Base-by-base conservation (phyloP, 495 filamentous ascomycete species). In the Penicillium dipodomyicola region DNA sequence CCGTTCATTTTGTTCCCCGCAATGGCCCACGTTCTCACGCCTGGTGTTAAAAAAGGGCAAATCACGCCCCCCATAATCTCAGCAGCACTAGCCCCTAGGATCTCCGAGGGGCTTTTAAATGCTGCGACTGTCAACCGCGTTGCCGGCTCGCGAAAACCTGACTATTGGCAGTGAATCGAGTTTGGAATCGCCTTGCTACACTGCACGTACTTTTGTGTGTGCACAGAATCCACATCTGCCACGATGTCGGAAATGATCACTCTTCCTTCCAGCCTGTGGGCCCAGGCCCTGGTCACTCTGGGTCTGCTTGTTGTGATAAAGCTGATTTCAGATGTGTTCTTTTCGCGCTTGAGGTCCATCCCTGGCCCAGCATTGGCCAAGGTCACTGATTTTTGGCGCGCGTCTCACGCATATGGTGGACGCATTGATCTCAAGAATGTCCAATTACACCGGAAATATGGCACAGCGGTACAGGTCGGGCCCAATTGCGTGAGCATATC, bases 401-500 rank as follows among this genome's bases (percentile, higher is more conserved):
- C 75, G 0, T 58, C 59, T 30, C 73, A 69, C 62, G 64, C 61
- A 10, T 43, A 58, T 37, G 40, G 46, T 19, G 60, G 60, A 9
- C 58, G 55, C 43, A 57, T 59, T 14, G 64, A 61, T 47, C 32
- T 59, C 30, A 60, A 53, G 56, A 58, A 58, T 54, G 30, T 62
- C 2, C 60, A 67, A 3, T 57, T 85, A 30, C 82, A 86, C 53
- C 51, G 67, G 11, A 71, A 69, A 39, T 84, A 84, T 64, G 84
- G 84, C 0, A 67, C 69, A 5, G 72, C 77, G 1, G 84, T 86
- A 19, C 73, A 80, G 10, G 72, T 85, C 15, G 83, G 82, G 0
- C 83, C 84, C 3, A 77, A 82, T 11, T 76, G 77, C 48, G 71
- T 87, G 17, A 84, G 80, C 58, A 74, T 84, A 33, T 62, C 72